Percentiles rank a stretch among this genome's conserved stretches.
Conservation (phyloP, 805 yeast genomes). For the Wickerhamiella bombiphila region DNA sequence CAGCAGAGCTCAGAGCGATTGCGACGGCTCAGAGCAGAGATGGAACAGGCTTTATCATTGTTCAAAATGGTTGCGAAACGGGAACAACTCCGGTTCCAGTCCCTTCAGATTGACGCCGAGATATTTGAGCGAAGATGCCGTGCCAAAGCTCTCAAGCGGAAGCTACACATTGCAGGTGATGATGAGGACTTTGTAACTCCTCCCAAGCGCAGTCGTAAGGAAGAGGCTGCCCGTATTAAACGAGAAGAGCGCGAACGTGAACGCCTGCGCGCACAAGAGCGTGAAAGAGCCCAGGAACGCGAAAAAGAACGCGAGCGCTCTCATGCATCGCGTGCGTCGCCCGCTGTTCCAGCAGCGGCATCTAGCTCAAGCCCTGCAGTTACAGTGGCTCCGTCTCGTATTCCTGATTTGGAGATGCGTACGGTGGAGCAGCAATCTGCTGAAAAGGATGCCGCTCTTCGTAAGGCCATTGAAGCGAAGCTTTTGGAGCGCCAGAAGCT, state of each 20-base stretch:
- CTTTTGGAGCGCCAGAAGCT: conserved; percentile 43
- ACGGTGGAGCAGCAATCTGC: conserved; percentile 62
- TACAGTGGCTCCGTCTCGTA: conserved; percentile 52
- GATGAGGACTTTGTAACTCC: conserved; percentile 72
- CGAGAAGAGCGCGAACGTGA: conserved; percentile 14
- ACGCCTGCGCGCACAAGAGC: conserved; percentile 12
- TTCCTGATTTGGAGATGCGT: conserved; percentile 81
- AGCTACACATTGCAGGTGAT: conserved; percentile 62
- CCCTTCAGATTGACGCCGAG: conserved; percentile 45
- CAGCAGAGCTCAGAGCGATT: conserved; percentile 76
- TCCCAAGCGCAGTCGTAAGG: conserved; percentile 38
- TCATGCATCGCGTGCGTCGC: conserved; percentile 23
- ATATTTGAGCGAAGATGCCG: conserved; percentile 61
- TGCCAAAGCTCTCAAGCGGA: conserved; percentile 61
- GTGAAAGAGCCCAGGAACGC: conserved; percentile 11
- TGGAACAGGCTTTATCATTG: conserved; percentile 60
- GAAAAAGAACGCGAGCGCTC: conserved; percentile 11
- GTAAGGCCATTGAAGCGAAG: conserved; percentile 74
- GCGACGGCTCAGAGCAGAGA: conserved; percentile 55
- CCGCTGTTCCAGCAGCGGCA: conserved; percentile 16
- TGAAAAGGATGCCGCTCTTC: conserved; percentile 64
- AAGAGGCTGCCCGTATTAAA: conserved; percentile 14
- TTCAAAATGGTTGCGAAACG: conserved; percentile 59
- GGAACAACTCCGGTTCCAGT: conserved; percentile 48
- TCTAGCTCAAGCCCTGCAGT: conserved; percentile 21